Evolutionary conservation across 371 early-diverging fungal species (phyloP), one percentile per base, ranked within the genome.

Genomic region (Blakeslea trispora): DNA sequence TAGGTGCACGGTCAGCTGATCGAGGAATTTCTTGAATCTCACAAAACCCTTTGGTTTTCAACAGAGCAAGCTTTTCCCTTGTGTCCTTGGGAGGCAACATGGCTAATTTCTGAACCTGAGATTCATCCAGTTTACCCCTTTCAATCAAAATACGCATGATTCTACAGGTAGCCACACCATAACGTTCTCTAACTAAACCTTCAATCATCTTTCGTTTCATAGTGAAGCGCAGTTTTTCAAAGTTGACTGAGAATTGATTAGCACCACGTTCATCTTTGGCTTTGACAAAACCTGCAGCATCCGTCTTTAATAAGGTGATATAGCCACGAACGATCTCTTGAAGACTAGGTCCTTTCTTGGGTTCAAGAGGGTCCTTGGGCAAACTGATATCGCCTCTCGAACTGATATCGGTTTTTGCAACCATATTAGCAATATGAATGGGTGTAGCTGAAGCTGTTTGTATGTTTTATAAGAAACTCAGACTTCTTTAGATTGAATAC

Each of bases 21-120:
- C 87, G 87, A 24, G 95, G 95, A 34, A 96, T 90, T 70, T 95
- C 97, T 72, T 91, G 92, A 50, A 93, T 78, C 53, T 89, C 87
- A n/a, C 89, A 76, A 63, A 93, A 82, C 0, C 91, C 90, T 43
- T 77, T 75, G 10, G 82, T 74, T 22, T 84, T 71, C 49, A 96
- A 64, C 24, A 81, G 70, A 41, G 83, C 87, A 34, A 92, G 64
- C 23, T 82, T 82, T 61, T 90, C 88, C 48, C 94, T 72, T 2
- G 89, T 86, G 50, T 80, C 84, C 62, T 88, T 88, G 42, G 79
- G 72, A 1, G 88, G 84, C 59, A 93, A 66, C 85, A 95, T 88
- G 48, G 92, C 89, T 17, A 90, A 55, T 61, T 90, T 89, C 22
- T 85, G 78, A 19, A 55, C 55, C 74, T 89, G 84, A 59, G 89